Base-by-base conservation (phyloP, 495 filamentous ascomycete genomes). In the Hyaloscypha hepaticicola region DNA sequence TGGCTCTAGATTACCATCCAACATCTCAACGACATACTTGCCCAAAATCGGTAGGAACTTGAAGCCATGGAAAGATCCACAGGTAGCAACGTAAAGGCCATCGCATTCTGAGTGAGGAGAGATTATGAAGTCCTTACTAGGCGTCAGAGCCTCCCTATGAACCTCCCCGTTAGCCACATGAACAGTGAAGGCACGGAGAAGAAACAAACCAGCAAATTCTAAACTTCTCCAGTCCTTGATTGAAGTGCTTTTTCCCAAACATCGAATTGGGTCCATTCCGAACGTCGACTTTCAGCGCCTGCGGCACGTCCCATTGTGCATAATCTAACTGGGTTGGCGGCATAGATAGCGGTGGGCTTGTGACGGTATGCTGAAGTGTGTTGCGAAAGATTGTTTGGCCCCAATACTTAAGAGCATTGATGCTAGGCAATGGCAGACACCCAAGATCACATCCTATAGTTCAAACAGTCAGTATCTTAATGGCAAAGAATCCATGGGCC, bases 21-120 rank as follows among this genome's bases (percentile, higher is more conserved):
- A 70, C 83, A 86, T 80, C 51, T 82, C 70, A 1, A 80, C 76
- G 31, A 88, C 80, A 66, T 87, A 86, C 27, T 82, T 77, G 19
- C 85, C 85, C 48, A 88, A 75, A 14, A 82, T 79, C 0, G 85
- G 84, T 61, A 87, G 75, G 74, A 88, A 87, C 70, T 88, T 88
- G 74, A 76, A 88, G 8, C 78, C 76, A 57, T 83, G 80, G 63
- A 81, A 82, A 24, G 78, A 79, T 8, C 80, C 80, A n/a, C 69
- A 76, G 5, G 74, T 78, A 2, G 80, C 80, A 57, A 83, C 59
- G 53, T 74, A 77, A 0, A 83, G 66, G 28, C 79, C 79, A 38
- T 76, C 68, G 38, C 77, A 79, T 28, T 75, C 75, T 0, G 84
- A 77, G 67, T 88, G 85, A 21, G 78, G 73, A 28, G 77, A 79